Conservation (phyloP, 2,329 filamentous ascomycete genomes). For the Nigrospora sphaerica region DNA sequence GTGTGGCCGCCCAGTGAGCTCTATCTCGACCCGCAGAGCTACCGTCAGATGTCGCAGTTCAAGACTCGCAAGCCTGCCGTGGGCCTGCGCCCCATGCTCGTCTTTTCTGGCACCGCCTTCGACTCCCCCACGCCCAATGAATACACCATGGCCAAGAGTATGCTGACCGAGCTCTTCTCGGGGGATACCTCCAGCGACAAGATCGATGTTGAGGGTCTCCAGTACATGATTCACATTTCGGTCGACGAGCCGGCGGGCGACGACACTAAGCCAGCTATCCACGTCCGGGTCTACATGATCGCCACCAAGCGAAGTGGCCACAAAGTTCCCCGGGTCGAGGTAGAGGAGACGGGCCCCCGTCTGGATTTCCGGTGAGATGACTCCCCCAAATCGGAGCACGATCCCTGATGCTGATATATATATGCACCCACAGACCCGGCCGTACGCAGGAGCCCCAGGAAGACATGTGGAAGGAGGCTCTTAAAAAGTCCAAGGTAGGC, state of each 20-base stretch:
- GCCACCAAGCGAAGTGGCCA: slow-evolving; percentile 80
- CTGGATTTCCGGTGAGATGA: slow-evolving; percentile 50
- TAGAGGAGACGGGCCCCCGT: slow-evolving; percentile 91
- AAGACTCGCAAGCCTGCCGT: slow-evolving; percentile 69
- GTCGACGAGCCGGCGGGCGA: slow-evolving; percentile 56
- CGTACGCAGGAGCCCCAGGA: slow-evolving; percentile 73
- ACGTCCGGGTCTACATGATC: slow-evolving; percentile 78
- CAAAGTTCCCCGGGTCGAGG: slow-evolving; percentile 80
- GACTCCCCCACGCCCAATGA: slow-evolving; percentile 73
- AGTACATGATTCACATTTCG: slow-evolving; percentile 78
- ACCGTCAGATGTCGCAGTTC: slow-evolving; percentile 66
- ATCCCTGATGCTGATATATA: not conserved
- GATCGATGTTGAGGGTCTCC: slow-evolving; percentile 90
- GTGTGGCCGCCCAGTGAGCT: slow-evolving; percentile 47
- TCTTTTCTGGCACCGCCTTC: slow-evolving; percentile 86
- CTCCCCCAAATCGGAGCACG: not conserved
- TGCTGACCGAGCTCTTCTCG: slow-evolving; percentile 87
- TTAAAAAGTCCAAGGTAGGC: slow-evolving; percentile 72
- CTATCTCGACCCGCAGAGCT: slow-evolving; percentile 68
- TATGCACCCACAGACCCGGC: slow-evolving; percentile 43
- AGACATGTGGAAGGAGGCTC: slow-evolving; percentile 77
- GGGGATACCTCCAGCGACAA: slow-evolving; percentile 67
- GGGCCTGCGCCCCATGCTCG: slow-evolving; percentile 79
- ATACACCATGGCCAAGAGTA: slow-evolving; percentile 79
- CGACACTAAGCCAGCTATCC: slow-evolving; percentile 48